A percentile compares a stretch with the other conserved stretches of the same genome.
These are phyloP conservation scores for Lactarius psammicola DNA, from an alignment of 768 basidiomycete species.

Conservation along the genomic window DNA sequence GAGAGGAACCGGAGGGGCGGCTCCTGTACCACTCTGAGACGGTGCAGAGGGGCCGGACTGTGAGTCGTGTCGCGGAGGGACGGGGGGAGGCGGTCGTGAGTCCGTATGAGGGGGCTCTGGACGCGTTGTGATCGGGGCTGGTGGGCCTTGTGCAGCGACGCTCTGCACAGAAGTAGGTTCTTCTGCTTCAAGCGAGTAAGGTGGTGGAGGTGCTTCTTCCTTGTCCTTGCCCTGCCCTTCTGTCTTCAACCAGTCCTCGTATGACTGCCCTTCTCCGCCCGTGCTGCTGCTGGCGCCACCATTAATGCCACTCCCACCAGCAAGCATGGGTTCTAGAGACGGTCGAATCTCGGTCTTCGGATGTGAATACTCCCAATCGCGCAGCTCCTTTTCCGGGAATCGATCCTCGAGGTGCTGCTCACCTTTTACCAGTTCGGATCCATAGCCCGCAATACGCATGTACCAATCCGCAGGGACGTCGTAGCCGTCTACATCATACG, in stretches of 20 bases:
- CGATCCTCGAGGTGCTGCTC: conserved; percentile 18
- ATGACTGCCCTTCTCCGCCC: conserved; percentile 32
- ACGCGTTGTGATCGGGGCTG: conserved; percentile 17
- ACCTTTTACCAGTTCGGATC: conserved; percentile 20
- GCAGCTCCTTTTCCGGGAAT: conserved; percentile 25
- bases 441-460: conserved; percentile 33
- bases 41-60: neutral
- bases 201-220: conserved; percentile 64
- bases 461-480: conserved; percentile 81
- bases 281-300: neutral
- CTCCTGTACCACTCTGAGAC: neutral
- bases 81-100: conserved; percentile 12
- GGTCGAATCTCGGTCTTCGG: conserved; percentile 20
- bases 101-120: conserved; percentile 11
- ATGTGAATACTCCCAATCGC: conserved; percentile 21
- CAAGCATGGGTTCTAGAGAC: conserved; percentile 14
- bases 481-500: conserved; percentile 75
- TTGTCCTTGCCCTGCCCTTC: conserved; percentile 41
- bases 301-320: conserved; percentile 12
- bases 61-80: conserved; percentile 20
- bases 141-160: conserved; percentile 9
- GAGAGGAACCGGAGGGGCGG: conserved; percentile 18
- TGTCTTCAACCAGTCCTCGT: conserved; percentile 49
- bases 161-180: conserved; percentile 9
- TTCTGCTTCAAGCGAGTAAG: conserved; percentile 60